Percentiles rank a stretch among this genome's conserved stretches.
Evolutionary conservation across 2,329 filamentous ascomycete genomes (phyloP).

Genomic region (Colletotrichum trifolii): DNA sequence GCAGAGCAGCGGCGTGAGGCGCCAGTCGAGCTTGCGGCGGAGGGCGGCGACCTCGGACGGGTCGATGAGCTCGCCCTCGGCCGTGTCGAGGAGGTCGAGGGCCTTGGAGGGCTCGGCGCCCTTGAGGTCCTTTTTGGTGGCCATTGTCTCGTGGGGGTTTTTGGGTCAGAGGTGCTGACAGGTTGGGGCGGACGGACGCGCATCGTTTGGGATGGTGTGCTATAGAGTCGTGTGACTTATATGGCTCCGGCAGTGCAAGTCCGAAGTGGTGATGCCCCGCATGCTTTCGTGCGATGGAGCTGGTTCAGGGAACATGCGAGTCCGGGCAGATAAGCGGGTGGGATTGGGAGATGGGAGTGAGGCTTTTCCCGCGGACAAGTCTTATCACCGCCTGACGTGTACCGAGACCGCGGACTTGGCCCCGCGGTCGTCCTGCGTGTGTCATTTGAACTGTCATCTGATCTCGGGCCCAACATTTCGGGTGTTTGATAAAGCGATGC

Average conservation of each 20-base stretch:
- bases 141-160: no score
- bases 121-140: slow-evolving; percentile 17
- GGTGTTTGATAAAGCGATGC: no score
- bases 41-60: slow-evolving; percentile 14
- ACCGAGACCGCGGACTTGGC: slow-evolving; percentile 14
- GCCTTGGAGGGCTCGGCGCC: slow-evolving; percentile 10
- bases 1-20: slow-evolving; percentile 41
- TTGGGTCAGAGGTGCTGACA: not conserved
- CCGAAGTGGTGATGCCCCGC: slow-evolving; percentile 1
- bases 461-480: no score
- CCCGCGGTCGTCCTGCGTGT: slow-evolving; percentile 1
- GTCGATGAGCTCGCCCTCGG: slow-evolving; percentile 20
- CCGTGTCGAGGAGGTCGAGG: slow-evolving; percentile 28
- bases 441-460: no score
- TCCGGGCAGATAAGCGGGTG: slow-evolving; percentile 19
- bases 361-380: slow-evolving; percentile 16
- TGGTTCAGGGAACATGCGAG: slow-evolving; percentile 4
- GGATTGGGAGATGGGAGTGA: not conserved
- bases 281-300: slow-evolving; percentile 4
- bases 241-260: slow-evolving; percentile 12
- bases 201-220: no score
- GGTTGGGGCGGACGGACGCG: no score
- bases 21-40: slow-evolving; percentile 38
- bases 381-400: slow-evolving; percentile 19
- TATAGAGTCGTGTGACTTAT: slow-evolving; percentile 7